phyloP scores from a whole-genome alignment of 106 monocot species.

The Posidonia australis region DNA sequence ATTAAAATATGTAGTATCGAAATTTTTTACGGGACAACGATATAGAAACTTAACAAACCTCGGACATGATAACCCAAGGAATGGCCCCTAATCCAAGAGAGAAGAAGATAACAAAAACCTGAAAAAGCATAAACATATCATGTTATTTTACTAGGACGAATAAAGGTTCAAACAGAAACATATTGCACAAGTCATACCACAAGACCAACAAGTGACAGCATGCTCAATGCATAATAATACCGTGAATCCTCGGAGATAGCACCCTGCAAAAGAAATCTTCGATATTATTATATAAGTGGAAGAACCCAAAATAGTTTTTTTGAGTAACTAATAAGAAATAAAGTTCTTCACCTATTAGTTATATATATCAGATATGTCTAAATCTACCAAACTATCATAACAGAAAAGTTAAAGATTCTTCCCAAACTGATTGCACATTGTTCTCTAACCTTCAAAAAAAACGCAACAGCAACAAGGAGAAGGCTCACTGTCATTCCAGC shows the following conservation, averaged over 20 bases:
- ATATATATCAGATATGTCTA: background rate
- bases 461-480: slow-evolving; percentile 57
- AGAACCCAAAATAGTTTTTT: background rate
- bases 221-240: slow-evolving; percentile 36
- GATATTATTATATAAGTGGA: no score
- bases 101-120: slow-evolving; percentile 72
- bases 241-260: slow-evolving; percentile 33
- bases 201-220: slow-evolving; percentile 64
- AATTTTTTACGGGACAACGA: no score
- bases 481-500: slow-evolving; percentile 73
- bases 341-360: background rate
- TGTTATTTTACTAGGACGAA: background rate
- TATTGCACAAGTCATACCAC: slow-evolving; percentile 46
- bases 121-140: slow-evolving; percentile 13
- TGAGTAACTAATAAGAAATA: background rate
- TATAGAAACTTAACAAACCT: slow-evolving; percentile 37
- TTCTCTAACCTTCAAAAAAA: slow-evolving; percentile 58
- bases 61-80: slow-evolving; percentile 98
- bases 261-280: slow-evolving; percentile 24
- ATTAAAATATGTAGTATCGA: no score
- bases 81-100: slow-evolving; percentile 88
- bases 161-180: slow-evolving; percentile 2
- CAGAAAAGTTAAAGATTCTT: background rate
- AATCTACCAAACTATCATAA: background rate
- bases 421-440: background rate